phyloP scores from a whole-genome alignment of 495 filamentous ascomycete species.

The Hyaloscypha finlandica region DNA sequence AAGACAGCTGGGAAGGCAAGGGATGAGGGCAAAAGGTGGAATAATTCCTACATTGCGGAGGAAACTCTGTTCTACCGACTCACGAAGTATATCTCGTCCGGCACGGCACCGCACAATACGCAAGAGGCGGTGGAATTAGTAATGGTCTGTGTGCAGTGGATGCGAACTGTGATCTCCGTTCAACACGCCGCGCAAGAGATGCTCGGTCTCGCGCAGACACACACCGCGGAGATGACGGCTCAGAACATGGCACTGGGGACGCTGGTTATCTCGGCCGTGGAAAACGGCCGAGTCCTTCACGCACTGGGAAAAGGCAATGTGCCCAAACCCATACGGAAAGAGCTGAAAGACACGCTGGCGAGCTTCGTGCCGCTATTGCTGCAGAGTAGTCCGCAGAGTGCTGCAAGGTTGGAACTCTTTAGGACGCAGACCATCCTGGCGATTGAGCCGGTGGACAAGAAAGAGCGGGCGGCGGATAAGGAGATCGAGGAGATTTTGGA shows the following conservation, averaged over 20 bases:
- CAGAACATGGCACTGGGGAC: slow-evolving; percentile 55
- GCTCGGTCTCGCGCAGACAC: slow-evolving; percentile 38
- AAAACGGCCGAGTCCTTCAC: slow-evolving; percentile 49
- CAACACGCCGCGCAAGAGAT: slow-evolving; percentile 35
- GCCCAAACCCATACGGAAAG: slow-evolving; percentile 49
- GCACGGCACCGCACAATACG: slow-evolving; percentile 32
- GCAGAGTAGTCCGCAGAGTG: slow-evolving; percentile 50
- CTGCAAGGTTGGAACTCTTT: slow-evolving; percentile 51
- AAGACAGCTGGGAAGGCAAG: slow-evolving; percentile 9
- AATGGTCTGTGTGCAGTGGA: slow-evolving; percentile 38
- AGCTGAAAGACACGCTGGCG: slow-evolving; percentile 49
- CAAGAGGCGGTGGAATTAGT: slow-evolving; percentile 36
- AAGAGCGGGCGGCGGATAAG: slow-evolving; percentile 42
- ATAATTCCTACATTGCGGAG: slow-evolving; percentile 48
- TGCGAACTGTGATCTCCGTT: slow-evolving; percentile 36
- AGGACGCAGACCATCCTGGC: slow-evolving; percentile 49
- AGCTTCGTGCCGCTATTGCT: slow-evolving; percentile 54
- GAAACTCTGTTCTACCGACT: slow-evolving; percentile 55
- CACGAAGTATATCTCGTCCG: slow-evolving; percentile 45
- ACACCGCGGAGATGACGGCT: slow-evolving; percentile 40
- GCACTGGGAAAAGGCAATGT: slow-evolving; percentile 42
- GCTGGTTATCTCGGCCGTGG: slow-evolving; percentile 48
- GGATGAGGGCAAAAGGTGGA: slow-evolving; percentile 41
- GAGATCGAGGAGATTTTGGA: slow-evolving; percentile 54
- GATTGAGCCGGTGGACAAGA: slow-evolving; percentile 47